These are phyloP conservation scores for Lichina pygmaea DNA, from an alignment of 495 filamentous ascomycete genomes.

Conservation along the genomic window DNA sequence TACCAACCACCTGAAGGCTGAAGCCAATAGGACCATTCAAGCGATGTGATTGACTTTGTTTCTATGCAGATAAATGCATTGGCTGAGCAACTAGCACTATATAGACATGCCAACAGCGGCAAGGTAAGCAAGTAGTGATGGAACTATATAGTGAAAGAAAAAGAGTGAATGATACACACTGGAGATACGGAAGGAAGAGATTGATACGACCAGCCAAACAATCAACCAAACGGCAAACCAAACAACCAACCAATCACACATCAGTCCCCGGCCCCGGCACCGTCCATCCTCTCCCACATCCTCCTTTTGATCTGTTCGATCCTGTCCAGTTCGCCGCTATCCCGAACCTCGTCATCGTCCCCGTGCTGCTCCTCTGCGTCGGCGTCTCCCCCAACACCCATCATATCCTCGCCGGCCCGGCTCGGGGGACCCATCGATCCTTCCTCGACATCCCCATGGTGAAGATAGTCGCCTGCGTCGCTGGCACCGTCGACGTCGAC, in stretches of 20 bases:
- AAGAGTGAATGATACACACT: no score
- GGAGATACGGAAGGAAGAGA: no score
- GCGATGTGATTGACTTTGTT: no score
- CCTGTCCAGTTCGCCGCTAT: not conserved
- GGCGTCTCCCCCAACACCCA: not conserved
- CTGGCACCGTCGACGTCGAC: not conserved
- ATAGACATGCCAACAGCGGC: no score
- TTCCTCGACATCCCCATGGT: not conserved
- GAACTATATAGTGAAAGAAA: no score
- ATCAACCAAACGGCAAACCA: not conserved
- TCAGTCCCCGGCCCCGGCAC: not conserved
- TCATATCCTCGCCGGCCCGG: no score
- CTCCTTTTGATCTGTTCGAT: slow-evolving; percentile 1
- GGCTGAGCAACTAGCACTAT: not conserved
- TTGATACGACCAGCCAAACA: not conserved
- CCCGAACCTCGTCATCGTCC: not conserved
- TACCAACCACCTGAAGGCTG: no score
- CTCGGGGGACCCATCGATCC: not conserved
- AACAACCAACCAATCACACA: not conserved
- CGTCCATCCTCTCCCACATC: slow-evolving; percentile 3
- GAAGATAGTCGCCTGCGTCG: not conserved
- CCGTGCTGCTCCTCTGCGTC: not conserved
- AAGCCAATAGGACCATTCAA: no score
- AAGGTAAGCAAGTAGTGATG: no score
- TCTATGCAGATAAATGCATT: not conserved